A percentile compares a stretch with the other conserved stretches of the same genome.
Evolutionary conservation across 2,329 filamentous ascomycete species (phyloP).

Genomic region (Calonectria henricotiae): DNA sequence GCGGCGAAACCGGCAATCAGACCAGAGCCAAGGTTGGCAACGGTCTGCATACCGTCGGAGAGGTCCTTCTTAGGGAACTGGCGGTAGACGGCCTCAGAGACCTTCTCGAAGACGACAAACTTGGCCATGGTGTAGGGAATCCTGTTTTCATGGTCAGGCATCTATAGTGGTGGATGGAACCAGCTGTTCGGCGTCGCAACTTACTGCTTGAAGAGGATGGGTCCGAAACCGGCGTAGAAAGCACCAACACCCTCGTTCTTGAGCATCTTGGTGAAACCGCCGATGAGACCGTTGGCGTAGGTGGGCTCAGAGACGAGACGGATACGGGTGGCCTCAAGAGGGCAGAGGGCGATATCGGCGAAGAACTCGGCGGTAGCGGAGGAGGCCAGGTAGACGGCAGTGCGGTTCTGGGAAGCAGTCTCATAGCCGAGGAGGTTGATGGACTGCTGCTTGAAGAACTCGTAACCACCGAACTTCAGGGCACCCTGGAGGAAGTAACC

Average conservation of each 20-base stretch:
- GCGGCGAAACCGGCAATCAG: slow-evolving; percentile 82
- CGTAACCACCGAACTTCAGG: slow-evolving; percentile 95
- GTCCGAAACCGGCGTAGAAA: slow-evolving; percentile 94
- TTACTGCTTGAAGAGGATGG: slow-evolving; percentile 78
- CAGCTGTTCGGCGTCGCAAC: slow-evolving; percentile 38
- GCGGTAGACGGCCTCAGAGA: slow-evolving; percentile 81
- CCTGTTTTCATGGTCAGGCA: slow-evolving; percentile 62
- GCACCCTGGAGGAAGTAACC: slow-evolving; percentile 96
- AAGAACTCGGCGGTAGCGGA: slow-evolving; percentile 78
- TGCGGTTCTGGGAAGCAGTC: slow-evolving; percentile 84
- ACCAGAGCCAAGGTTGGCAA: slow-evolving; percentile 80
- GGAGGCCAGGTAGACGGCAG: slow-evolving; percentile 84
- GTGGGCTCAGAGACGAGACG: slow-evolving; percentile 91
- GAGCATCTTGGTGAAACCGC: slow-evolving; percentile 87
- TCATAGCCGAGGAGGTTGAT: slow-evolving; percentile 87
- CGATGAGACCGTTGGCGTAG: slow-evolving; percentile 85
- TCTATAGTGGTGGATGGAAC: too few relatives aligned
- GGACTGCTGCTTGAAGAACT: slow-evolving; percentile 95
- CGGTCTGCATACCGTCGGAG: slow-evolving; percentile 80
- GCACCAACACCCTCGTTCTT: slow-evolving; percentile 87
- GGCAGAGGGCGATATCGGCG: slow-evolving; percentile 88
- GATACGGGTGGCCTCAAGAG: slow-evolving; percentile 93
- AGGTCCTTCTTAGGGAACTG: slow-evolving; percentile 80
- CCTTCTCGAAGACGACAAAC: slow-evolving; percentile 95
- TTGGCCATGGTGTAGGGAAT: slow-evolving; percentile 96